These are phyloP conservation scores for Kazachstania taianensis DNA, from an alignment of 805 yeast species.

Conservation along the genomic window DNA sequence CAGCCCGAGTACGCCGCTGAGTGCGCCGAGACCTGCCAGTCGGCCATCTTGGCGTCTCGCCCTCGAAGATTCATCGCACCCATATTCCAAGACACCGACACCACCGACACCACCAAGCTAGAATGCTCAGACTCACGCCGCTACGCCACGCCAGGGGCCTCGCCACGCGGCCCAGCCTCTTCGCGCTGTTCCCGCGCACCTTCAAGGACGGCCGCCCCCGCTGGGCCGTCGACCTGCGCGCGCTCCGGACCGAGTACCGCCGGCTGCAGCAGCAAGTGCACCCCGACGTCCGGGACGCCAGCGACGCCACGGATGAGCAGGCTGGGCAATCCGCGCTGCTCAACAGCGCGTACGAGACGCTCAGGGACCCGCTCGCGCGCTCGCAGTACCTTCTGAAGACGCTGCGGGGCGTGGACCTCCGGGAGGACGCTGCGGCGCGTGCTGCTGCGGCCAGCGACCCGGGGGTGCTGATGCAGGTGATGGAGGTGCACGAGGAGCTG, in stretches of 20 bases:
- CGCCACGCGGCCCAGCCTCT: slow-evolving; percentile 42
- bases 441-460: slow-evolving; percentile 39
- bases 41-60: no score
- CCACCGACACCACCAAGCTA: no score
- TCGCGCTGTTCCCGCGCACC: slow-evolving; percentile 63
- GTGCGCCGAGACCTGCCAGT: no score
- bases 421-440: slow-evolving; percentile 46
- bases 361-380: slow-evolving; percentile 60
- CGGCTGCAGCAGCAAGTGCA: slow-evolving; percentile 62
- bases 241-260: slow-evolving; percentile 67
- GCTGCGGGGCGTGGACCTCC: slow-evolving; percentile 42
- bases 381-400: slow-evolving; percentile 47
- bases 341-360: slow-evolving; percentile 67
- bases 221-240: slow-evolving; percentile 46
- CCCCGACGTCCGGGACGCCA: slow-evolving; percentile 51
- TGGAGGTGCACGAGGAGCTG: slow-evolving; percentile 77
- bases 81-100: no score
- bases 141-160: no score
- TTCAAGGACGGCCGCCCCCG: slow-evolving; percentile 62
- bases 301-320: slow-evolving; percentile 6
- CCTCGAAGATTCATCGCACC: no score
- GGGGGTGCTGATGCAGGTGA: slow-evolving; percentile 57
- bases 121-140: no score
- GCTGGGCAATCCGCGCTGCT: slow-evolving; percentile 39
- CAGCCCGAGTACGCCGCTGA: no score